Evolutionary conservation across 2,329 filamentous ascomycete genomes (phyloP), one percentile per base, ranked within the genome.

Genomic region (Calonectria pseudoturangicola): DNA sequence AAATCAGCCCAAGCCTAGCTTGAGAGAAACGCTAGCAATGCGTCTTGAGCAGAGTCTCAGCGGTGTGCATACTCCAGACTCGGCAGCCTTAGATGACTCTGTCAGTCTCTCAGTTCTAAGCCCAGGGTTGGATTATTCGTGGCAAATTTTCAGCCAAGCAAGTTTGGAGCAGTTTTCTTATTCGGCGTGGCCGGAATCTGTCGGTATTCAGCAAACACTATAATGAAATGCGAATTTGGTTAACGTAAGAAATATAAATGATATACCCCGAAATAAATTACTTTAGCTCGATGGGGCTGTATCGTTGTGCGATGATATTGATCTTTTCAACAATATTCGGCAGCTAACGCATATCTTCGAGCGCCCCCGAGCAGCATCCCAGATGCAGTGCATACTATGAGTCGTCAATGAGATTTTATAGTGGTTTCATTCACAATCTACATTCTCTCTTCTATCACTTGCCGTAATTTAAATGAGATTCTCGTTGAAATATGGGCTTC

Each of bases 81-180:
- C 66, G 18, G 28, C 33, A 3, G 18, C 45, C 3, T 21, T 66
- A 7, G 21, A 48, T 7, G 62, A 60, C 18, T 9, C 62, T 3
- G 27, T 66, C 25, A 70, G 25, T 51, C 41, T 60, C 10, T 39
- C 68, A 7, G 33, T 62, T 1, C 39, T 71, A 9, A 62, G 48
- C 15, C 45, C 63, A 4, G 48, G 70, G 21, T 21, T 71, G 2
- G 68, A 73, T 39, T 71, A 64, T 21, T 73, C 67, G 18, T 73
- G 71, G 68, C 63, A 71, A 30, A 73, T 68, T 25, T 71, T 71
- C n/a, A 66, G 48, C 39, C 66, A 71, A 10, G 67, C 63, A 30
- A 71, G 68, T 27, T 48, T 71, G 27, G 60, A 73, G 15, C 67
- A 70, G 33, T 18, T 73, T 18, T 30, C 50, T 6, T 71, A 60